Base-by-base conservation (phyloP, 116 monocot genomes). In the Phalaenopsis hybrid region DNA sequence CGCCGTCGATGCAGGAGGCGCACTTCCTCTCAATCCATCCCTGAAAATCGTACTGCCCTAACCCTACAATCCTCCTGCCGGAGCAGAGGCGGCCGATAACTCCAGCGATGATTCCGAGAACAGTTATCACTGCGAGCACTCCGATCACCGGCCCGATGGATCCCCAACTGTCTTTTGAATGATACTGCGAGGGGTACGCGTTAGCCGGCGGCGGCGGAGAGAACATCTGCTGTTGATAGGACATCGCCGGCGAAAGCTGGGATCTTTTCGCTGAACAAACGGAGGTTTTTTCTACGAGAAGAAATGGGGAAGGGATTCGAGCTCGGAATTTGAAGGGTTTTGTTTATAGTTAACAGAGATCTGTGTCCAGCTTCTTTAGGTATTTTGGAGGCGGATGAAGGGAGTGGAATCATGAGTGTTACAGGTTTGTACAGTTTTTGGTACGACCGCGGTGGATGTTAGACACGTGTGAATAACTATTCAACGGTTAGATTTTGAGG, bases 1-100 rank as follows among this genome's bases (percentile, higher is more conserved):
- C 44, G 4, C 84, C 89, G 58, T 82, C 87, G 80, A 87, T 82
- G 82, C 87, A 86, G 61, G 61, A 81, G 80, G 45, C 79, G 80
- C 85, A 89, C 82, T 86, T 92, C 34, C 77, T 82, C 84, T 85
- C 87, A 83, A 92, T 81, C 92, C 89, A 89, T 0, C 79, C 84
- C 72, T 88, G 84, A 63, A 89, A 37, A 23, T 89, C 85, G 82
- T 82, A 89, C 33, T 13, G 41, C 44, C 75, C 28, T 72, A 37
- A 2, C 11, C 52, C 12, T 15, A 37, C 9, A 34, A 72, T 72
- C 70, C 25, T 8, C 48, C 78, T 80, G 5, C 90, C 85, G 0
- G 33, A 37, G 17, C 79, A 81, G 6, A 89, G 84, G 81, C 89
- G 82, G 11, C 92, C 92, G 20, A 92, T 76, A 59, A 89, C 74